Conservation (phyloP, 2,329 filamentous ascomycete species). For the Scytalidium lignicola region DNA sequence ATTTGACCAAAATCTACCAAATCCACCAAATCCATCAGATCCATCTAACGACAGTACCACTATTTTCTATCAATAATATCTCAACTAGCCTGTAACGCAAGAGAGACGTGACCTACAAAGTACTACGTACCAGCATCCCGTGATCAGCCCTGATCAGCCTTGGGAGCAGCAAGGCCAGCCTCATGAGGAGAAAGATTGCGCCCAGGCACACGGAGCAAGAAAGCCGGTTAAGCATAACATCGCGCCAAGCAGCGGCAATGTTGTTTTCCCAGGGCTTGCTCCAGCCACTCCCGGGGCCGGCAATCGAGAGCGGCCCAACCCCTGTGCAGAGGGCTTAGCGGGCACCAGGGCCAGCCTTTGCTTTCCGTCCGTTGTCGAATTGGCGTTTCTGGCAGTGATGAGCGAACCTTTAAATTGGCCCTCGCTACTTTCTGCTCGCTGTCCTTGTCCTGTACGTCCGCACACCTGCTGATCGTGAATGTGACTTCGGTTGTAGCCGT, state of each 20-base stretch:
- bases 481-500: background rate
- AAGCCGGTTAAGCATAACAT: background rate
- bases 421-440: background rate
- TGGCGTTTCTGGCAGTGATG: background rate
- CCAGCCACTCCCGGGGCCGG: background rate
- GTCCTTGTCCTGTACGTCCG: background rate
- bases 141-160: too few relatives aligned
- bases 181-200: background rate
- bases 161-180: background rate
- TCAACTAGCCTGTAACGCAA: too few relatives aligned
- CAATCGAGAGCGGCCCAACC: background rate
- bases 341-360: too few relatives aligned
- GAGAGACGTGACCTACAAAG: too few relatives aligned
- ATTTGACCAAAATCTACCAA: too few relatives aligned
- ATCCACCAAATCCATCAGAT: too few relatives aligned
- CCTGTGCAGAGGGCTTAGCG: background rate
- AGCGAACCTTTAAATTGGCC: background rate
- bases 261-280: background rate
- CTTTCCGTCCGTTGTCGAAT: too few relatives aligned
- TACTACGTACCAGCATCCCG: too few relatives aligned
- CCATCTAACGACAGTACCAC: too few relatives aligned
- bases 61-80: too few relatives aligned
- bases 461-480: background rate
- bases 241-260: background rate
- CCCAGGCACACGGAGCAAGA: background rate